phyloP scores from a whole-genome alignment of 139 green algal genomes.

The Tetradesmus lagerheimii region DNA sequence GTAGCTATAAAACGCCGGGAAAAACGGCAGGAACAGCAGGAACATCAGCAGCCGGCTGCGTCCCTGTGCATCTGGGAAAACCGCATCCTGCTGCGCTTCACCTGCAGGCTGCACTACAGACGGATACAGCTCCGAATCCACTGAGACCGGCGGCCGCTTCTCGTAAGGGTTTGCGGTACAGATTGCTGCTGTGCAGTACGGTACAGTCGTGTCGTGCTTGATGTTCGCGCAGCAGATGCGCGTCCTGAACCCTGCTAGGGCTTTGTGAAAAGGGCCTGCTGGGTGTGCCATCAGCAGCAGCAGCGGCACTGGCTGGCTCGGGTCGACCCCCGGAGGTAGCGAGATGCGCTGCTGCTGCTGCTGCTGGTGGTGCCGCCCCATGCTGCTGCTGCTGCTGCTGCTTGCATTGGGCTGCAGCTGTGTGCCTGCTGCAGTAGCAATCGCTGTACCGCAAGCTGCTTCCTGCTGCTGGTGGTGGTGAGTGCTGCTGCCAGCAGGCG shows the following conservation, averaged over 20 bases:
- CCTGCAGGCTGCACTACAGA: conserved; percentile 34
- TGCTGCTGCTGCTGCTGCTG: neutral
- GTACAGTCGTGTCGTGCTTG: conserved; percentile 36
- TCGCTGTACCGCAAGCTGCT: neutral
- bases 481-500: neutral
- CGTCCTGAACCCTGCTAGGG: neutral
- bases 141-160: neutral
- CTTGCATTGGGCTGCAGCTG: neutral
- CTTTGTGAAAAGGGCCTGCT: neutral
- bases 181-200: conserved; percentile 50
- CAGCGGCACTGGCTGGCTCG: conserved; percentile 21
- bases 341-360: neutral
- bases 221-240: conserved; percentile 36
- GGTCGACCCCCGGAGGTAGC: neutral
- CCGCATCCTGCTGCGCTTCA: neutral
- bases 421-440: neutral
- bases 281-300: conserved; percentile 46
- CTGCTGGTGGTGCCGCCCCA: neutral
- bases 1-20: conserved; percentile 9
- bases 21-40: conserved; percentile 3
- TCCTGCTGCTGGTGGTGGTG: conserved; percentile 5
- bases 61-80: no score
- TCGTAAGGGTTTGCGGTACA: conserved; percentile 35
- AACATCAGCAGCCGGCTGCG: neutral
- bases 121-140: conserved; percentile 26